These are phyloP conservation scores for Eremochloa ophiuroides DNA, from an alignment of 176 grass and related monocot genomes.

Conservation along the genomic window DNA sequence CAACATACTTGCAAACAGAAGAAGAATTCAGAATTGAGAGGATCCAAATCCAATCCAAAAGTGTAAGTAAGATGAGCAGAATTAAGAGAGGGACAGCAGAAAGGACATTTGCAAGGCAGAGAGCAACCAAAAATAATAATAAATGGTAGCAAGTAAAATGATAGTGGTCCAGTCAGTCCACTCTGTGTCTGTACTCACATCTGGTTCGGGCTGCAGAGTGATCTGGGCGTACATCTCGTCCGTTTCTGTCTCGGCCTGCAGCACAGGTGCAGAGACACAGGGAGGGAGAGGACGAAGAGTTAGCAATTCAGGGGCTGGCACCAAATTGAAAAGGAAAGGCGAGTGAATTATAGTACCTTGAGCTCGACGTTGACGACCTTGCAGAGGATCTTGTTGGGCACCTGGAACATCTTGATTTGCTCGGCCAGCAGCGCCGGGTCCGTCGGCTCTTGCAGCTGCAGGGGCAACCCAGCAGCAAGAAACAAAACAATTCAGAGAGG, in stretches of 20 bases:
- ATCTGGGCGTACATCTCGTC: conserved; percentile 98
- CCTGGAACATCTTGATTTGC: conserved; percentile 71
- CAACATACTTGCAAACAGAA: not conserved
- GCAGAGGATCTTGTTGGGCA: conserved; percentile 90
- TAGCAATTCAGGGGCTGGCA: not conserved
- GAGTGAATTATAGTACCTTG: conserved; percentile 35
- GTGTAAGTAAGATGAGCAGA: not conserved
- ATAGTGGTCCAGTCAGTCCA: conserved; percentile 9
- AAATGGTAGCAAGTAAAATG: not conserved
- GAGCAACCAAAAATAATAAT: not conserved
- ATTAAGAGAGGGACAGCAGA: not conserved
- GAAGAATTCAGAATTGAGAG: not conserved
- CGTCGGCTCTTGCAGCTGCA: conserved; percentile 70
- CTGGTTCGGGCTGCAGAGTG: conserved; percentile 62
- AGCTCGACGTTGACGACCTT: conserved; percentile 84
- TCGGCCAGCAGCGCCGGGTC: conserved; percentile 45
- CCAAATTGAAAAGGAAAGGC: not conserved
- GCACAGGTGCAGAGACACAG: not conserved
- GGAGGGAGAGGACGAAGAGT: not conserved
- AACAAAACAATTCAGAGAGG: not conserved
- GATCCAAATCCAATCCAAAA: not conserved
- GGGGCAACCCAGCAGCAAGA: not conserved
- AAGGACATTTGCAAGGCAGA: not conserved
- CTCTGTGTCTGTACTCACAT: conserved; percentile 47
- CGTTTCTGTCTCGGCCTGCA: conserved; percentile 82